Base-by-base conservation (phyloP, 768 basidiomycete genomes). In the Tricholomella constricta region DNA sequence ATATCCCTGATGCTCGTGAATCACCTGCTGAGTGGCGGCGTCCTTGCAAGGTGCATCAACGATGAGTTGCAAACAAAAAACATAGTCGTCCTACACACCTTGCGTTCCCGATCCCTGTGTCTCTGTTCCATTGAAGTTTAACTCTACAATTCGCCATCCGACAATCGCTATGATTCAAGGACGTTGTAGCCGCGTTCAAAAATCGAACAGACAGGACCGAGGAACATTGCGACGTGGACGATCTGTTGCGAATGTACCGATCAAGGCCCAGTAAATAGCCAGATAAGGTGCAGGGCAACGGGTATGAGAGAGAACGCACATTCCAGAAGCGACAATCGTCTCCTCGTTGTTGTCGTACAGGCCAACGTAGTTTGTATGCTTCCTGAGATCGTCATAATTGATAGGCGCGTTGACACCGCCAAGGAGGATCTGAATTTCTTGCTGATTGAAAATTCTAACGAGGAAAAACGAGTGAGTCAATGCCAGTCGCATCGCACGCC, bases 401-500 rank as follows among this genome's bases (percentile, higher is more conserved):
- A 96, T 86, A 0, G 89, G 88, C 0, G 90, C 76, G 54, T 95
- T 89, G 27, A 90, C 89, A 6, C 92, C 94, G 0, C 95, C 95
- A 6, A 99, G 78, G 1, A 98, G 75, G 43, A 96, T 88, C 65
- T 94, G 94, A 4, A 98, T 76, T 69, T 98, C 97, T 65, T 92
- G 89, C 59, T 96, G 95, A 68, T 98, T 96, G 73, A 98, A 99
- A 91, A 98, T 95, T 38, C 93, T 91, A 48, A 29, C 37, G 11
- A 9, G 14, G 14, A 14, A 3, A 32, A 32, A 32, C 2, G 10
- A 32, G 3, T 3, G 31, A 11, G 31, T 19, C 27, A 43, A 11
- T 25, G 12, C 22, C 25, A 1, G 7, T 26, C 25, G n/a, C n/a
- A n/a, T n/a, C 45, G 7, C 34, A 12, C n/a, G n/a, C n/a, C n/a